These are phyloP conservation scores for Pulveroboletus sp. DNA, from an alignment of 768 basidiomycete genomes.

Conservation along the genomic window DNA sequence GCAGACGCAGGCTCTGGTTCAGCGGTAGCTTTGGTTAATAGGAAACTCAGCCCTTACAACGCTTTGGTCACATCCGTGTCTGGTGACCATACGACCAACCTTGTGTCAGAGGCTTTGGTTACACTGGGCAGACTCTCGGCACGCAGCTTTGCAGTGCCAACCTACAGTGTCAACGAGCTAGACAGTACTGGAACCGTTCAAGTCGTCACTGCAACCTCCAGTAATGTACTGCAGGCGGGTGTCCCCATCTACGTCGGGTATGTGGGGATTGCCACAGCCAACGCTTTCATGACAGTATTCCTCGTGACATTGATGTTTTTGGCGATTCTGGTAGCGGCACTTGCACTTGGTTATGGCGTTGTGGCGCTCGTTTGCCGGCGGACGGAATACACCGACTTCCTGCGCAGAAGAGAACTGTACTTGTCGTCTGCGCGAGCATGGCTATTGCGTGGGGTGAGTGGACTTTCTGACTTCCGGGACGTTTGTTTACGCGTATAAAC, in stretches of 20 bases:
- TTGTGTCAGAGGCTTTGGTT: constrained; percentile 8
- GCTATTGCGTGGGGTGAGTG: constrained; percentile 62
- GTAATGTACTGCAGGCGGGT: constrained; percentile 72
- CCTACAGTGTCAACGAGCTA: constrained; percentile 24
- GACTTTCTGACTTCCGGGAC: background rate
- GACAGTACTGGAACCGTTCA: constrained; percentile 42
- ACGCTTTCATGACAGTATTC: constrained; percentile 90
- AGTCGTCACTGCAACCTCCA: constrained; percentile 57
- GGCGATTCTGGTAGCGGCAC: constrained; percentile 50
- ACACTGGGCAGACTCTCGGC: constrained; percentile 11
- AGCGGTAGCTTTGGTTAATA: constrained; percentile 73
- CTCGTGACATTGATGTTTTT: constrained; percentile 64
- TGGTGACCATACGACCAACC: background rate
- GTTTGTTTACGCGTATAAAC: background rate
- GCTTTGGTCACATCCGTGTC: constrained; percentile 8
- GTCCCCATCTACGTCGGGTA: constrained; percentile 79
- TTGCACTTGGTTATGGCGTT: constrained; percentile 51
- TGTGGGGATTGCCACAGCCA: constrained; percentile 74
- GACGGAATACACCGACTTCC: constrained; percentile 16
- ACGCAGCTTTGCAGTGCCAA: background rate
- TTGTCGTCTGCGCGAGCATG: constrained; percentile 51
- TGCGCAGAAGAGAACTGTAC: constrained; percentile 34
- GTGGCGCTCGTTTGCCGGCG: constrained; percentile 26
- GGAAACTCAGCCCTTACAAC: constrained; percentile 79
- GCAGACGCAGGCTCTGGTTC: constrained; percentile 55